Percentiles rank a stretch among this genome's conserved stretches.
Conservation (phyloP, 208 protist species). For the Trypanosomatidae sp. region DNA sequence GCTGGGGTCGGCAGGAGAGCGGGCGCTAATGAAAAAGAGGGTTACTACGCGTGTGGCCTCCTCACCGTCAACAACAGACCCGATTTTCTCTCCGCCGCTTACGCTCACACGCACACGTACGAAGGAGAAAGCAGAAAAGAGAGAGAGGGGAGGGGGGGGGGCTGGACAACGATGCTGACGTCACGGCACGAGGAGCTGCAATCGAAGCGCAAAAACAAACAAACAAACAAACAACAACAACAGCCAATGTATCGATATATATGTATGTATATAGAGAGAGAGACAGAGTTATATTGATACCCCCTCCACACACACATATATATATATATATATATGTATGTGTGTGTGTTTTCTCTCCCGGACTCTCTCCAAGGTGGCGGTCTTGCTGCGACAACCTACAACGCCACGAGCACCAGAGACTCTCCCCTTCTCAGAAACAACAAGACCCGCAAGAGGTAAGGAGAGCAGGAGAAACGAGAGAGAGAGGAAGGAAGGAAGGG, state of each 20-base stretch:
- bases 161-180: neutral
- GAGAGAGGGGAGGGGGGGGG: neutral
- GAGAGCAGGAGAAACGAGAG: neutral
- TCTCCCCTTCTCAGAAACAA: neutral
- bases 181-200: neutral
- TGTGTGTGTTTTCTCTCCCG: too few species aligned
- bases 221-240: conserved; percentile 15
- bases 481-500: neutral
- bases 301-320: too few species aligned
- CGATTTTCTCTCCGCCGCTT: neutral
- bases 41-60: neutral
- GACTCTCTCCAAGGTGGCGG: too few species aligned
- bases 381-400: neutral
- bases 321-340: too few species aligned
- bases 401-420: neutral
- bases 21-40: neutral
- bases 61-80: neutral
- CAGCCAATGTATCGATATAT: neutral
- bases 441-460: neutral
- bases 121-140: neutral
- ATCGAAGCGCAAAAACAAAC: neutral
- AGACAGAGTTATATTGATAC: too few species aligned
- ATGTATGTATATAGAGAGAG: neutral
- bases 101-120: neutral
- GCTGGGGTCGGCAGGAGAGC: neutral